A percentile compares a stretch with the other conserved stretches of the same genome.
These are phyloP conservation scores for Populus tremula DNA, from an alignment of 345 rosid genomes.

Conservation along the genomic window DNA sequence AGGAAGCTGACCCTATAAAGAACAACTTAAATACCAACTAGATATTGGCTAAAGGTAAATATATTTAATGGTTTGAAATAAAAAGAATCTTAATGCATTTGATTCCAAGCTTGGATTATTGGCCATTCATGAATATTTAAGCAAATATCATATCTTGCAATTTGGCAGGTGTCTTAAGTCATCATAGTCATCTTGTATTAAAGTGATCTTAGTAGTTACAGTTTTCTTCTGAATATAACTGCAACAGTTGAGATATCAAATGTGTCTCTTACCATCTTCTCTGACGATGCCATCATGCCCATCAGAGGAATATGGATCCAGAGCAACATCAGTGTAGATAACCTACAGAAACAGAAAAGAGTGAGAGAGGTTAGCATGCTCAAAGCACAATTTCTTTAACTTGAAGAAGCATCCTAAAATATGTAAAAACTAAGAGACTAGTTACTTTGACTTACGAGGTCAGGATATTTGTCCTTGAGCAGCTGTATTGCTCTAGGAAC, in stretches of 20 bases:
- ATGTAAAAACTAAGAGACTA: not conserved
- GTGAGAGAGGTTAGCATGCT: not conserved
- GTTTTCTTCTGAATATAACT: not conserved
- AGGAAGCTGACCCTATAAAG: not conserved
- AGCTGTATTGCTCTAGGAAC: slow-evolving; percentile 78
- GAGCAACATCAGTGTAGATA: slow-evolving; percentile 85
- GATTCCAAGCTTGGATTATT: not conserved
- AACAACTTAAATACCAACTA: not conserved
- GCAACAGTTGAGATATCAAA: not conserved
- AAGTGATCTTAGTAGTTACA: not conserved
- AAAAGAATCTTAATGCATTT: not conserved
- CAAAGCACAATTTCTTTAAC: slow-evolving; percentile 1
- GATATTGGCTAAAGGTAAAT: not conserved
- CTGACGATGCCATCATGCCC: slow-evolving; percentile 94
- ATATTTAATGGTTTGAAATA: not conserved
- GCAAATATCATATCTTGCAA: not conserved
- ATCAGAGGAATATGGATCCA: slow-evolving; percentile 81
- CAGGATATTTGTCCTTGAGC: slow-evolving; percentile 76
- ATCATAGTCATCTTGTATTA: not conserved
- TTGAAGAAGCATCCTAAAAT: not conserved
- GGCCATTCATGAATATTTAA: not conserved
- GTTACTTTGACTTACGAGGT: slow-evolving; percentile 57
- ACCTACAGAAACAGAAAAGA: slow-evolving; percentile 42
- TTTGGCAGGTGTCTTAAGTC: not conserved
- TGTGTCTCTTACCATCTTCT: slow-evolving; percentile 58